Evolutionary conservation across 139 green algal species (phyloP), one percentile per base, ranked within the genome.

Genomic region (Picochlorum costavermella): DNA sequence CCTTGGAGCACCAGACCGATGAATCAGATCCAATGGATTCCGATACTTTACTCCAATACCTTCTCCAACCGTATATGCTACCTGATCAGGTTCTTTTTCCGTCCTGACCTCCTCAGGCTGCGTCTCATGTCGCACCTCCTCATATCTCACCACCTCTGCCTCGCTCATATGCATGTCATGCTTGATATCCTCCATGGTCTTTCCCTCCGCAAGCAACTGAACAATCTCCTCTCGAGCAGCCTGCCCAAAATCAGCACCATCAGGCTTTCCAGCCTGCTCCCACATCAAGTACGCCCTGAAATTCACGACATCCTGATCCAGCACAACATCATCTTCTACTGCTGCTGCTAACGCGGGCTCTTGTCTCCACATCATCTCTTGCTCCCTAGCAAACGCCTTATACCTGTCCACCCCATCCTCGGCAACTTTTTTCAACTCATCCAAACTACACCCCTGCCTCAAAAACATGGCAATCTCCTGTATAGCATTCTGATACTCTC

Each of bases 251-350:
- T 94, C 84, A 2, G 84, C 86, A 26, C 84, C 86, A n/a, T 92
- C 76, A 6, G 86, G 89, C 63, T 83, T 85, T 36, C 89, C 89
- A 4, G 77, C 76, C 51, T 80, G 36, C 69, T 94, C 86, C 89
- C 89, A 96, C 73, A 95, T 72, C 4, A 91, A 46, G 75, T 91
- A 96, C 0, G 89, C 86, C 69, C 92, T 79, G 31, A 92, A 53
- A 17, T 65, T 69, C 2, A 96, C 61, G 67, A 90, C 61, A 48
- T 57, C 60, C 20, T 66, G 14, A 28, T 29, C n/a, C 29, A 66
- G 80, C 49, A 17, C 5, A 16, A 43, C 66, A 26, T 26, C 60
- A 12, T 14, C 16, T 12, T 43, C 23, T 55, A 6, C 8, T 43
- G 6, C 36, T 40, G 5, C 14, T 29, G 63, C 9, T 69, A 55